Evolutionary conservation across 306 rosid species (phyloP), one percentile per base, ranked within the genome.

Genomic region (Dicorynia guianensis): DNA sequence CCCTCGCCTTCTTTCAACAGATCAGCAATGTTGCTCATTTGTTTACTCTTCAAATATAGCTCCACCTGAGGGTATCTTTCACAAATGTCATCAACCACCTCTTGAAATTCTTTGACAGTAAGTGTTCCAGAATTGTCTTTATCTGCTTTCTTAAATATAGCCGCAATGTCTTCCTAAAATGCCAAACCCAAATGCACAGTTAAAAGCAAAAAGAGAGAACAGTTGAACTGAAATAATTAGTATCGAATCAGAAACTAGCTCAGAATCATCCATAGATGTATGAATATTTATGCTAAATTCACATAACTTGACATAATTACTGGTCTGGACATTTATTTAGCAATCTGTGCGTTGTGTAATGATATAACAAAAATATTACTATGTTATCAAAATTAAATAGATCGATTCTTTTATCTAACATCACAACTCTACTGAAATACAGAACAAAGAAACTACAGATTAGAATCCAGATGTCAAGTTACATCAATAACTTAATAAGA

Each of bases 21-120:
- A 83, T 91, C 96, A 54, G 78, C 84, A 67, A 94, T 77, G 74
- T 76, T 55, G 35, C 68, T 7, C 98, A 94, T 85, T 66, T 88
- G 89, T 40, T 86, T 88, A 60, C 35, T 94, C 95, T 88, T 94
- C 80, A 94, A 77, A 77, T 90, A 92, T 43, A 92, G 85, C 83
- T 84, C 96, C 80, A 94, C 88, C 80, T 94, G 97, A 69, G 98
- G 98, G 81, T 94, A 94, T 76, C 98, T 85, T 81, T 92, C 97
- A 70, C 93, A 92, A 43, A 92, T 91, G 83, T 94, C 98, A 75
- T 80, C 71, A 72, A 91, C 75, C 47, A 79, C 95, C 72, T 85
- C 98, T 75, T 84, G 81, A 61, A 83, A 74, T 75, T 94, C 98
- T 80, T 88, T 82, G 15, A 86, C 84, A 2, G 98, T 92, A 0